Evolutionary conservation across 768 basidiomycete species (phyloP).

Genomic region (Naganishia vishniacii): DNA sequence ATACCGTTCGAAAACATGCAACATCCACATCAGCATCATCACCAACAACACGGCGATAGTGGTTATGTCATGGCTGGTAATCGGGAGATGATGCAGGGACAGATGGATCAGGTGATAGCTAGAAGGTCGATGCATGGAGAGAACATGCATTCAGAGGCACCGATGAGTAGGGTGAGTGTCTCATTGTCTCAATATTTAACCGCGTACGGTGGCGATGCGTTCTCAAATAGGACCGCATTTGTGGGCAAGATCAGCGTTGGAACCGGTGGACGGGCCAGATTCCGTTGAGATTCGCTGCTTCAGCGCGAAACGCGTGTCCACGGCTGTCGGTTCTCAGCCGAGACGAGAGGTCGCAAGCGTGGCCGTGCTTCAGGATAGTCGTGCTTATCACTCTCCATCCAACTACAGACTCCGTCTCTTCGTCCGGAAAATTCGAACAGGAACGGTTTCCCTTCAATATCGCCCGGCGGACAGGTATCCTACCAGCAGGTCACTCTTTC

Average conservation of each 20-base stretch:
- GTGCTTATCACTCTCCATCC: too few relatives aligned
- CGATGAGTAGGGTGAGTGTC: conserved; percentile 18
- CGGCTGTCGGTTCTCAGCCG: too few relatives aligned
- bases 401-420: conserved; percentile 19
- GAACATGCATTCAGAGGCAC: background rate
- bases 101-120: background rate
- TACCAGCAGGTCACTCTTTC: conserved; percentile 2
- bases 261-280: too few relatives aligned
- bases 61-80: background rate
- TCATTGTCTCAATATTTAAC: too few relatives aligned
- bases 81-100: conserved; percentile 15
- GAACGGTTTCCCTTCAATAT: conserved; percentile 2
- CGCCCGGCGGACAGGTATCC: conserved; percentile 2
- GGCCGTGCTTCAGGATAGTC: too few relatives aligned
- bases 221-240: background rate
- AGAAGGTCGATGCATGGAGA: conserved; percentile 2
- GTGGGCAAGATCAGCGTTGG: too few relatives aligned
- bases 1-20: too few relatives aligned
- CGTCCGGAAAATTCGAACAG: conserved; percentile 3
- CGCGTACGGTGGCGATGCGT: background rate
- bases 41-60: background rate
- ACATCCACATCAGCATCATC: background rate
- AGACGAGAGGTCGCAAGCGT: too few relatives aligned
- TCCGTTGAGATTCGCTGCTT: too few relatives aligned
- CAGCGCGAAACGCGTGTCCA: too few relatives aligned